Evolutionary conservation across 1,284 basidiomycete genomes (phyloP).

Genomic region (Anthracocystis setariae): DNA sequence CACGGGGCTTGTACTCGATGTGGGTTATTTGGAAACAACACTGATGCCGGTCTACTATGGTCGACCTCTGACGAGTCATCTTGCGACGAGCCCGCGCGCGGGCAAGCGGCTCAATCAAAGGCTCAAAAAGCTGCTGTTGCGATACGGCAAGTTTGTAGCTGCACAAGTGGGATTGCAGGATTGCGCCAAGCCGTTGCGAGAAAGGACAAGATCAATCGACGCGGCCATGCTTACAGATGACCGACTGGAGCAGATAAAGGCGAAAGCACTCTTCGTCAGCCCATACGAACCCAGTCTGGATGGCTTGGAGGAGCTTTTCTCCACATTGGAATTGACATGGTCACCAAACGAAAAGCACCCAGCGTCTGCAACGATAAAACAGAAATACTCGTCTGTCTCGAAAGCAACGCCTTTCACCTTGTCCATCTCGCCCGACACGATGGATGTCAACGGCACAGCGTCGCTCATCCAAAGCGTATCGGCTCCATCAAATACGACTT

Average conservation of each 20-base stretch:
- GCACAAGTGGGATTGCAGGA: conserved; percentile 34
- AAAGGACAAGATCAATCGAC: conserved; percentile 24
- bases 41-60: conserved; percentile 76
- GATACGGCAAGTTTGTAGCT: conserved; percentile 41
- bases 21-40: conserved; percentile 88
- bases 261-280: conserved; percentile 55
- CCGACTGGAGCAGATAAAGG: conserved; percentile 56
- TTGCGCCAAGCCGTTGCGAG: conserved; percentile 15
- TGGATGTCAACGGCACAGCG: conserved; percentile 29
- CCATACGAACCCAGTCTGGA: conserved; percentile 13
- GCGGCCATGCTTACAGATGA: conserved; percentile 38
- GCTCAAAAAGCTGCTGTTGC: conserved; percentile 40
- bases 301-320: conserved; percentile 21
- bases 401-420: conserved; percentile 39
- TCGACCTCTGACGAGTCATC: conserved; percentile 37
- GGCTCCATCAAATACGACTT: conserved; percentile 6
- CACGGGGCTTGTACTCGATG: conserved; percentile 90
- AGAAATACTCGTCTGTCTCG: conserved; percentile 16
- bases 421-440: conserved; percentile 13
- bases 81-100: conserved; percentile 41
- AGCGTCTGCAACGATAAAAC: conserved; percentile 5
- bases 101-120: conserved; percentile 33
- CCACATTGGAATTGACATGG: conserved; percentile 13
- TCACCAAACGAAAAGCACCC: background rate
- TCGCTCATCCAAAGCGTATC: conserved; percentile 33